Evolutionary conservation across 306 rosid species (phyloP).

Genomic region (Delonix regia): DNA sequence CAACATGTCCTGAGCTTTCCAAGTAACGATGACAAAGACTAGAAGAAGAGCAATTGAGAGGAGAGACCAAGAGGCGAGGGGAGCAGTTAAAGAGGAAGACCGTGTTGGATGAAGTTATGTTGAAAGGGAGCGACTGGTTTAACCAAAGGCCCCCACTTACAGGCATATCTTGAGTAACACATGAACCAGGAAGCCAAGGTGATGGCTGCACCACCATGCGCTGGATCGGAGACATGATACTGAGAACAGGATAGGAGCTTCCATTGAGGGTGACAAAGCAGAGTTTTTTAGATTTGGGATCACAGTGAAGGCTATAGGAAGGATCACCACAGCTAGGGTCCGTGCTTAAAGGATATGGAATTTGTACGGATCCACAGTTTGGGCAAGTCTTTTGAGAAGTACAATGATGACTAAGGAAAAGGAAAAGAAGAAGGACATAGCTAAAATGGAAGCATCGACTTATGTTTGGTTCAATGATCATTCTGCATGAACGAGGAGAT

Average conservation of each 20-base stretch:
- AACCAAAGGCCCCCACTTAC: conserved; percentile 82
- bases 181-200: conserved; percentile 71
- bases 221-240: conserved; percentile 51
- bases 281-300: conserved; percentile 54
- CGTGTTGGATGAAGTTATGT: conserved; percentile 81
- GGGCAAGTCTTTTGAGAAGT: conserved; percentile 75
- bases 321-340: conserved; percentile 70
- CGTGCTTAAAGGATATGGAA: conserved; percentile 91
- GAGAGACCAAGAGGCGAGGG: conserved; percentile 84
- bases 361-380: conserved; percentile 68
- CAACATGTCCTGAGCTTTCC: conserved; percentile 68
- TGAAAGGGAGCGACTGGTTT: conserved; percentile 91
- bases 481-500: conserved; percentile 45
- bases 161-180: conserved; percentile 80
- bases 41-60: conserved; percentile 86
- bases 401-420: conserved; percentile 40
- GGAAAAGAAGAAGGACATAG: conserved; percentile 46
- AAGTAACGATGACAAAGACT: conserved; percentile 83
- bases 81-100: conserved; percentile 83
- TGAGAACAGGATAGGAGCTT: conserved; percentile 63
- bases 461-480: conserved; percentile 48
- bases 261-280: conserved; percentile 70
- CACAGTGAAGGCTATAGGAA: conserved; percentile 68
- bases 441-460: conserved; percentile 33
- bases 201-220: conserved; percentile 74